These are phyloP conservation scores for Botryotinia globosa DNA, from an alignment of 2,329 filamentous ascomycete species.

Conservation along the genomic window DNA sequence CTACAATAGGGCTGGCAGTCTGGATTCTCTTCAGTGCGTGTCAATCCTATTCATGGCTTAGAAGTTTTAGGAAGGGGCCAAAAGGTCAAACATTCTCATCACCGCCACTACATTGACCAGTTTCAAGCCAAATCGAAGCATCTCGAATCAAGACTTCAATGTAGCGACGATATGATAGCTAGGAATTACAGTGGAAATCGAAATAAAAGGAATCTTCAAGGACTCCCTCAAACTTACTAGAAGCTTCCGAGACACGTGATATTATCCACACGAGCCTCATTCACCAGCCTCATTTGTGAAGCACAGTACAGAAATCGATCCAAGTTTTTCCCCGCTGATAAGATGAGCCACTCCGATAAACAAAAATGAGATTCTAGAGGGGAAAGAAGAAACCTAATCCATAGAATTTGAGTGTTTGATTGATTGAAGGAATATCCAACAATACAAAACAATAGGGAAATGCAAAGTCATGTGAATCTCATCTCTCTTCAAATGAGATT, in stretches of 20 bases:
- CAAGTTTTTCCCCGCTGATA: constrained; percentile 13
- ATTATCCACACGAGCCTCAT: neutral
- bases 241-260: constrained; percentile 3
- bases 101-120: neutral
- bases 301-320: neutral
- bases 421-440: neutral
- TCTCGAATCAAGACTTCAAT: neutral
- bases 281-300: neutral
- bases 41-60: neutral
- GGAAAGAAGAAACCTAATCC: neutral
- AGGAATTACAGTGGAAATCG: neutral
- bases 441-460: neutral
- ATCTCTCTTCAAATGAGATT: neutral
- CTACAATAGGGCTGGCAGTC: neutral
- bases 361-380: neutral
- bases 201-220: neutral
- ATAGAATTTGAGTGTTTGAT: neutral
- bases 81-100: neutral
- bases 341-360: neutral
- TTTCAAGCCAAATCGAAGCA: neutral
- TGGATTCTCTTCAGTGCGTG: neutral
- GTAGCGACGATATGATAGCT: neutral
- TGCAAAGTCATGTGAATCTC: neutral
- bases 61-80: neutral
- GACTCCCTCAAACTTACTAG: neutral